phyloP scores from a whole-genome alignment of 2,329 filamentous ascomycete species.

The Ceratocystis papillata region DNA sequence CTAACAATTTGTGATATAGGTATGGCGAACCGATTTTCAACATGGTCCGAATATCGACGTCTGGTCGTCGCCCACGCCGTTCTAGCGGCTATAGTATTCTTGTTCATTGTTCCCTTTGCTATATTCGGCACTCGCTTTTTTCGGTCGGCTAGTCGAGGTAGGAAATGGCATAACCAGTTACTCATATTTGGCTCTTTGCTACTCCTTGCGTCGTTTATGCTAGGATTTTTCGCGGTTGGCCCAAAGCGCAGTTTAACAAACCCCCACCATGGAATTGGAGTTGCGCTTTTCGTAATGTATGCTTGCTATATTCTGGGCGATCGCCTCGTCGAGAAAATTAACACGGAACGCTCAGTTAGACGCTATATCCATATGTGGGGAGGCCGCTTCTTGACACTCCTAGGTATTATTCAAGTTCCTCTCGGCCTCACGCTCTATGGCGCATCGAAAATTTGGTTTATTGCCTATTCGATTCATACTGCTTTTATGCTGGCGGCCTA shows the following conservation, averaged over 20 bases:
- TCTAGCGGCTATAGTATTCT: constrained; percentile 60
- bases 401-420: constrained; percentile 79
- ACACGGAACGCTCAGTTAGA: constrained; percentile 40
- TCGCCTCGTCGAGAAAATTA: constrained; percentile 47
- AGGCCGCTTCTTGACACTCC: constrained; percentile 63
- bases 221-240: constrained; percentile 71
- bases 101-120: constrained; percentile 61
- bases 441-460: constrained; percentile 72
- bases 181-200: constrained; percentile 59
- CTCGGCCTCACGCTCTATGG: constrained; percentile 86
- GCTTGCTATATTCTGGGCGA: constrained; percentile 61
- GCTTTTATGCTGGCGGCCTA: constrained; percentile 61
- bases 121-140: constrained; percentile 66
- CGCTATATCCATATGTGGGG: constrained; percentile 76
- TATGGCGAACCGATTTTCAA: constrained; percentile 71
- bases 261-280: constrained; percentile 73
- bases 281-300: constrained; percentile 65
- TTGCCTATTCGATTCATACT: constrained; percentile 73
- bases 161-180: constrained; percentile 63
- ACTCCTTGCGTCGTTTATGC: constrained; percentile 58
- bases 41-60: constrained; percentile 56
- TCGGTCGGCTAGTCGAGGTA: constrained; percentile 48
- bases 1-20: constrained; percentile 37
- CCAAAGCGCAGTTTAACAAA: constrained; percentile 61
- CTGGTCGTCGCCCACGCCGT: constrained; percentile 63